Conservation (phyloP, 805 yeast genomes). For the Candida palmyrensis region DNA sequence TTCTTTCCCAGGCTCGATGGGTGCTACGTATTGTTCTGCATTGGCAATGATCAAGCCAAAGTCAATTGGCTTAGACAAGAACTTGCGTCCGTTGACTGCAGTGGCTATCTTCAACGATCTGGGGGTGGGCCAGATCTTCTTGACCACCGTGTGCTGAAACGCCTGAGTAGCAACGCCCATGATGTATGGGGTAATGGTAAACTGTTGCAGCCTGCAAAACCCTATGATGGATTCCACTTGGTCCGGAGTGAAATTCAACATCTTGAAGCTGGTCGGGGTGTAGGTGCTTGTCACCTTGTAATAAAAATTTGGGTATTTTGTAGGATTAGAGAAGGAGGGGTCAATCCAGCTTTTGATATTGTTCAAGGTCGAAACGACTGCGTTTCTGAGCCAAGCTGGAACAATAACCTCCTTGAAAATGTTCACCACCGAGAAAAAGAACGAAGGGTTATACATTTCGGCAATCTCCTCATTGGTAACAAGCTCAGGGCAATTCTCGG, state of each 20-base stretch:
- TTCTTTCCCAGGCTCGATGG: neutral
- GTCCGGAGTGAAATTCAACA: constrained; percentile 10
- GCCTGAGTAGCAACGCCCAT: constrained; percentile 11
- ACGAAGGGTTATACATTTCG: constrained; percentile 6
- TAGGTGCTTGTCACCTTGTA: constrained; percentile 5
- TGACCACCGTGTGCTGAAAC: constrained; percentile 13
- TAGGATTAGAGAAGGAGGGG: constrained; percentile 5
- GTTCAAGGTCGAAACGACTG: neutral
- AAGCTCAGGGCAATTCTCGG: constrained; percentile 4
- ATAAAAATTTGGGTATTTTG: constrained; percentile 10
- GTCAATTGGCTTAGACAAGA: constrained; percentile 6
- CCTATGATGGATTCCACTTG: constrained; percentile 8
- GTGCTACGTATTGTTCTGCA: no score
- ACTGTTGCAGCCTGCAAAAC: constrained; percentile 10
- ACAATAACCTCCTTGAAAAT: neutral
- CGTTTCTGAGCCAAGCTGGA: neutral
- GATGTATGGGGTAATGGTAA: constrained; percentile 18
- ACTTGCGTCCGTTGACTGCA: constrained; percentile 11
- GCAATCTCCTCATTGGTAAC: constrained; percentile 8
- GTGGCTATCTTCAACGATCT: constrained; percentile 6
- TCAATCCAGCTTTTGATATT: neutral
- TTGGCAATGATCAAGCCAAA: constrained; percentile 1
- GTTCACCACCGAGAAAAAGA: constrained; percentile 2
- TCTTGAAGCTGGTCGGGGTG: constrained; percentile 6
- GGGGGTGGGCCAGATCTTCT: constrained; percentile 1